Evolutionary conservation across 768 basidiomycete genomes (phyloP).

Genomic region (Calocera viscosa): DNA sequence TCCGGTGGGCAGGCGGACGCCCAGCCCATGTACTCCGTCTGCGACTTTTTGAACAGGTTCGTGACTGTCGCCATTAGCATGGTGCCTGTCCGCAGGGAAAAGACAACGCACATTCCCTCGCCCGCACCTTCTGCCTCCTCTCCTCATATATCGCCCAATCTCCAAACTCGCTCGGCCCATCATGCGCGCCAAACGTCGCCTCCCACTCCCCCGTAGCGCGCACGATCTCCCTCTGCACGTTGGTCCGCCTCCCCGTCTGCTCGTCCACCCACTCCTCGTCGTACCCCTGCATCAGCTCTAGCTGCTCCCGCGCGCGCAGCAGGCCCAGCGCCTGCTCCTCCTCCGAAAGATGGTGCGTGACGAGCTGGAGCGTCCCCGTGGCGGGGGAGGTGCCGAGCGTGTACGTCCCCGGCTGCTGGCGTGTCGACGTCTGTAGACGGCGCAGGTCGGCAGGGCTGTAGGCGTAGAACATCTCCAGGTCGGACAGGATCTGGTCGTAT

Average conservation of each 20-base stretch:
- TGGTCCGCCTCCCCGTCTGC: not conserved
- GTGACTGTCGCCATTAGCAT: not conserved
- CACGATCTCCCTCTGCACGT: not conserved
- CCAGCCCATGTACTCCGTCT: constrained; percentile 17
- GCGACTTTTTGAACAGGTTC: not conserved
- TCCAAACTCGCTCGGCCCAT: not conserved
- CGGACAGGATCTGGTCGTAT: constrained; percentile 39
- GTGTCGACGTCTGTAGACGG: not conserved
- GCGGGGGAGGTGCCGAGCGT: not conserved
- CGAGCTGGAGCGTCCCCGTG: not conserved
- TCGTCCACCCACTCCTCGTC: not conserved
- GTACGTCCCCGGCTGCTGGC: not conserved
- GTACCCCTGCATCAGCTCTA: not conserved
- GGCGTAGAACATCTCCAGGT: constrained; percentile 32
- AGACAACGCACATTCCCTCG: not conserved
- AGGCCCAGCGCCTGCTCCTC: not conserved
- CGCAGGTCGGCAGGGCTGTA: not conserved
- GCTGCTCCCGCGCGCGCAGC: not conserved
- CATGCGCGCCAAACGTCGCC: not conserved
- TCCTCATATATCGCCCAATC: not conserved
- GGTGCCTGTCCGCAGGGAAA: not conserved
- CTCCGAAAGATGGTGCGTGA: not conserved
- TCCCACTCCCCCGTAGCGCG: not conserved
- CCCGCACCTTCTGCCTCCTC: not conserved
- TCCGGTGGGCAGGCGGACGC: constrained; percentile 27